A percentile compares a stretch with the other conserved stretches of the same genome.
Evolutionary conservation across 2,329 filamentous ascomycete species (phyloP).

Genomic region (Cercospora janseana): DNA sequence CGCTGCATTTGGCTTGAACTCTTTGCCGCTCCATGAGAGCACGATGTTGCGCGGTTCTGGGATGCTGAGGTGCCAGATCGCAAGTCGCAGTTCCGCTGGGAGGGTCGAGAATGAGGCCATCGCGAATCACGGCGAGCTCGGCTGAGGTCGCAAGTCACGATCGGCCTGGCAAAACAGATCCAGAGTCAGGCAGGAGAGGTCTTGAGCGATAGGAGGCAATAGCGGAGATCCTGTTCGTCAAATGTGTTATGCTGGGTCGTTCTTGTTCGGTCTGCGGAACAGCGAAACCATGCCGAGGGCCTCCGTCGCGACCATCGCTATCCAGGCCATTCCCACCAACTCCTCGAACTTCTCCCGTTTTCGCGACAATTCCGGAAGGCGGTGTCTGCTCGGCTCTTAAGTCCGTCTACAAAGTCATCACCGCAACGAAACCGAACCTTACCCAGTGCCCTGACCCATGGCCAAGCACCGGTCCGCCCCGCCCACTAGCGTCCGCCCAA

Average conservation of each 20-base stretch:
- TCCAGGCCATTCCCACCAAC: background rate
- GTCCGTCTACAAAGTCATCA: background rate
- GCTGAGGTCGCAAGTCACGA: too few relatives aligned
- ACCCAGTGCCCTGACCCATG: too few relatives aligned
- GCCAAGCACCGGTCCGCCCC: background rate
- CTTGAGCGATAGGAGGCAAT: too few relatives aligned
- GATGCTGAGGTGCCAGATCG: conserved; percentile 21
- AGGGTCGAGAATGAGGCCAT: conserved; percentile 22
- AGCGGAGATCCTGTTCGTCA: too few relatives aligned
- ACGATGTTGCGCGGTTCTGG: conserved; percentile 19
- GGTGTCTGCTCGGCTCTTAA: conserved; percentile 11
- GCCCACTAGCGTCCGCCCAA: background rate
- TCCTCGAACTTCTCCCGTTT: conserved; percentile 11
- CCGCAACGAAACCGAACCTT: background rate
- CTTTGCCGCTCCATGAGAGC: conserved; percentile 17
- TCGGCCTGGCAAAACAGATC: too few relatives aligned
- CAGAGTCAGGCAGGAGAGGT: background rate
- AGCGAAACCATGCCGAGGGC: too few relatives aligned
- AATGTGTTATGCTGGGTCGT: too few relatives aligned
- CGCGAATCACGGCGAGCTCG: too few relatives aligned
- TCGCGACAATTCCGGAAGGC: background rate
- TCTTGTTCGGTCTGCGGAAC: too few relatives aligned
- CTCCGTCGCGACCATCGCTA: too few relatives aligned
- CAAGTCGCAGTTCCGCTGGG: conserved; percentile 21
- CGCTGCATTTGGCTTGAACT: conserved; percentile 15